A percentile compares a stretch with the other conserved stretches of the same genome.
Evolutionary conservation across 2,329 filamentous ascomycete species (phyloP).

Genomic region (Trichophaea hybrida): DNA sequence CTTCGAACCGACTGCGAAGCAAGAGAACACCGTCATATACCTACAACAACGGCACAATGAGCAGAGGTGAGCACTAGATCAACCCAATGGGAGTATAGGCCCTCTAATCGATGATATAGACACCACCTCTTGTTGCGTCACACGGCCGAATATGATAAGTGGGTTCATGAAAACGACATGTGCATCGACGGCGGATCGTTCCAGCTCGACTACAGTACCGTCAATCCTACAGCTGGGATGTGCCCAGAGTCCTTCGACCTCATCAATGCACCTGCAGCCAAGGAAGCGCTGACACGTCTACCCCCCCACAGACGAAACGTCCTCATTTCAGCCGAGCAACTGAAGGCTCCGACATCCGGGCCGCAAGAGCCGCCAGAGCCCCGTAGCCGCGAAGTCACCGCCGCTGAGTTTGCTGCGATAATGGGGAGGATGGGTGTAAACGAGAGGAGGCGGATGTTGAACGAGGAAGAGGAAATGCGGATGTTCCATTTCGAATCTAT

Average conservation of each 20-base stretch:
- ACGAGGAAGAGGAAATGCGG: slow-evolving; percentile 19
- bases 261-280: slow-evolving; percentile 13
- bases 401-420: slow-evolving; percentile 14
- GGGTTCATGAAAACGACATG: slow-evolving; percentile 14
- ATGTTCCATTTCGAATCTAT: slow-evolving; percentile 15
- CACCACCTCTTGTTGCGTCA: slow-evolving; percentile 16
- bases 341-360: background rate
- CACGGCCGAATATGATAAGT: slow-evolving; percentile 12
- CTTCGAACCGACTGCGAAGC: slow-evolving; percentile 1
- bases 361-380: background rate
- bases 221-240: slow-evolving; percentile 7
- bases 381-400: slow-evolving; percentile 1
- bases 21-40: slow-evolving; percentile 14
- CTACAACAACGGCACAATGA: slow-evolving; percentile 19
- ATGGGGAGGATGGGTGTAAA: slow-evolving; percentile 14
- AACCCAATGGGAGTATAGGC: background rate
- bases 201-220: background rate
- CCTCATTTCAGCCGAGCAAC: slow-evolving; percentile 14
- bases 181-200: slow-evolving; percentile 13
- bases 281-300: slow-evolving; percentile 11
- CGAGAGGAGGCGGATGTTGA: slow-evolving; percentile 14
- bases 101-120: slow-evolving; percentile 2
- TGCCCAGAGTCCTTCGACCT: slow-evolving; percentile 12
- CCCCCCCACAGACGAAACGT: slow-evolving; percentile 12
- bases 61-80: slow-evolving; percentile 9